These are phyloP conservation scores for Galerina marginata DNA, from an alignment of 768 basidiomycete genomes.

Conservation along the genomic window DNA sequence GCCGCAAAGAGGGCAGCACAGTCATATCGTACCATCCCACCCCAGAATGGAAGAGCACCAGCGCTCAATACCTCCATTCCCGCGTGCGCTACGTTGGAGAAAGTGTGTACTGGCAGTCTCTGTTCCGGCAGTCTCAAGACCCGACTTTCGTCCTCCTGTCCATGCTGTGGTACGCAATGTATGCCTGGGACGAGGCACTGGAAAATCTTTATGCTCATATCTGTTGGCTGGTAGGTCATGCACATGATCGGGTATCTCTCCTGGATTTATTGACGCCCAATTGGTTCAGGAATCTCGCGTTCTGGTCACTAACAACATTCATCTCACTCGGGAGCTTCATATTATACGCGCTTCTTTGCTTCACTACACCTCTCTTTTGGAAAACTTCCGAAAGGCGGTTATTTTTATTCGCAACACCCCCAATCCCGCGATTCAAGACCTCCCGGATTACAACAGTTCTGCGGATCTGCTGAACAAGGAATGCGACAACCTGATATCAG, in stretches of 20 bases:
- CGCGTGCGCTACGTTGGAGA: conserved; percentile 46
- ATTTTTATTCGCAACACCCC: conserved; percentile 47
- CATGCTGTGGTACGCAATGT: conserved; percentile 61
- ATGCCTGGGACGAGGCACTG: conserved; percentile 64
- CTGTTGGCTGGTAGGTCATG: conserved; percentile 45
- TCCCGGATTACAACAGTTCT: conserved; percentile 27
- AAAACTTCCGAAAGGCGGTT: conserved; percentile 55
- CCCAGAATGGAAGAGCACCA: conserved; percentile 37
- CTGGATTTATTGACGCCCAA: background rate
- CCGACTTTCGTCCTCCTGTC: conserved; percentile 58
- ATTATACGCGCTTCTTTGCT: conserved; percentile 59
- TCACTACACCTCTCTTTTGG: conserved; percentile 56
- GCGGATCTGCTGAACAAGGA: conserved; percentile 44
- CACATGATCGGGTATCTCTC: background rate
- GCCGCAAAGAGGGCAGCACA: conserved; percentile 42
- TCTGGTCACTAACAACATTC: conserved; percentile 28
- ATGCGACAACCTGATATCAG: conserved; percentile 50
- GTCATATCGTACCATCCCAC: conserved; percentile 53
- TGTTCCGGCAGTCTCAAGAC: conserved; percentile 46
- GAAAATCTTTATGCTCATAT: conserved; percentile 58
- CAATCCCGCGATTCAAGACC: conserved; percentile 54
- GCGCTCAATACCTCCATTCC: conserved; percentile 43
- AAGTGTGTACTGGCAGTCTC: conserved; percentile 51
- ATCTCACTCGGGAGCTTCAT: conserved; percentile 55
- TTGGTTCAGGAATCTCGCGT: conserved; percentile 23